phyloP scores from a whole-genome alignment of 2,329 filamentous ascomycete species.

The Neurospora sp. region DNA sequence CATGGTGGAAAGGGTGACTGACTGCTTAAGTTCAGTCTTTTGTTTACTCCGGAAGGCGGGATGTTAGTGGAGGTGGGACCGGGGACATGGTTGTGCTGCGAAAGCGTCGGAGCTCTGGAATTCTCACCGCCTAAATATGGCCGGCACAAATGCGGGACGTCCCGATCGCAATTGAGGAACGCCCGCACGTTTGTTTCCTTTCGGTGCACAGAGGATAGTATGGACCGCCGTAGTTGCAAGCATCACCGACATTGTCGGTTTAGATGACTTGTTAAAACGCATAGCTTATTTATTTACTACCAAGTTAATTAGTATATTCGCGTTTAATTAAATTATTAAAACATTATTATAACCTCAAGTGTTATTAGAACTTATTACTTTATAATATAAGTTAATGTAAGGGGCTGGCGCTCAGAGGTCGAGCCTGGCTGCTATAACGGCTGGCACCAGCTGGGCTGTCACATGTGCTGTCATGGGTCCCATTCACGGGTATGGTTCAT shows the following conservation, averaged over 20 bases:
- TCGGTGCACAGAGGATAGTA: neutral
- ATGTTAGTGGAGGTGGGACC: neutral
- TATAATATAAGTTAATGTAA: neutral
- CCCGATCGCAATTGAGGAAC: neutral
- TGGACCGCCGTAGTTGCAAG: neutral
- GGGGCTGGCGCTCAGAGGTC: too few relatives aligned
- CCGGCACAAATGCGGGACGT: neutral
- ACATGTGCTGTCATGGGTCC: too few relatives aligned
- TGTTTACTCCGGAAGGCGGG: neutral
- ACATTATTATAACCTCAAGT: neutral
- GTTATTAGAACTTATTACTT: neutral
- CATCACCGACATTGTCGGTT: neutral
- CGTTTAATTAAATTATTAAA: neutral
- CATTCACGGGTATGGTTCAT: too few relatives aligned
- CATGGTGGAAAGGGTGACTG: conserved; percentile 7
- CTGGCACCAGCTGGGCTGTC: too few relatives aligned
- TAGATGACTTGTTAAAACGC: neutral
- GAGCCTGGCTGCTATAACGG: too few relatives aligned
- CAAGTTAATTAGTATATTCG: neutral
- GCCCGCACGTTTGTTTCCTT: neutral
- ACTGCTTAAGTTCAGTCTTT: neutral
- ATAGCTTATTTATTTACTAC: neutral
- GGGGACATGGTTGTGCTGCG: neutral
- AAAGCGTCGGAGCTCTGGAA: neutral
- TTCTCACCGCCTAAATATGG: neutral